phyloP scores from a whole-genome alignment of 2,329 filamentous ascomycete species.

The Elsinoe necatrix region DNA sequence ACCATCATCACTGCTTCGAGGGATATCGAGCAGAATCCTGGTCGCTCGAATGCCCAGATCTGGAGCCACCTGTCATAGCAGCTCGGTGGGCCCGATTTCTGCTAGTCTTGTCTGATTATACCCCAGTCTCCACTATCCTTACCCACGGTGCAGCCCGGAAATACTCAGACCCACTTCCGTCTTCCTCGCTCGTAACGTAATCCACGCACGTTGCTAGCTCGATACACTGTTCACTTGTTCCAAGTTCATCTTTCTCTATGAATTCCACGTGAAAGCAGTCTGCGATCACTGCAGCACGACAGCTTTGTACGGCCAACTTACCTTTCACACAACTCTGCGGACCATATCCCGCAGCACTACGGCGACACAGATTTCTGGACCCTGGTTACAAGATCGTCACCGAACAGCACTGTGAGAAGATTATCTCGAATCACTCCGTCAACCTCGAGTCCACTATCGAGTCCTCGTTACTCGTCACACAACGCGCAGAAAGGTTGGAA shows the following conservation, averaged over 20 bases:
- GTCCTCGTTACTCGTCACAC: neutral
- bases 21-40: neutral
- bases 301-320: no score
- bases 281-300: no score
- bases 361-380: neutral
- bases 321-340: no score
- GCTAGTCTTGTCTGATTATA: slow-evolving; percentile 1
- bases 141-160: slow-evolving; percentile 7
- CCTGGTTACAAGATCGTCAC: neutral
- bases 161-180: slow-evolving; percentile 5
- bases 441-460: neutral
- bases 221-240: slow-evolving; percentile 1
- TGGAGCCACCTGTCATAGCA: neutral
- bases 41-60: neutral
- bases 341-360: neutral
- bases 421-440: neutral
- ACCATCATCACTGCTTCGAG: neutral
- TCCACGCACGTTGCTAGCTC: neutral
- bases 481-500: neutral
- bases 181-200: slow-evolving; percentile 7
- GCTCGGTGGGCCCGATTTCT: slow-evolving; percentile 6
- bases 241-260: neutral
- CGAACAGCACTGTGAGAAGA: neutral
- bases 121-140: slow-evolving; percentile 2
- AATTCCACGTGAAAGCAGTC: no score